Conservation (phyloP, 805 yeast genomes). For the Kuraishia capsulata region DNA sequence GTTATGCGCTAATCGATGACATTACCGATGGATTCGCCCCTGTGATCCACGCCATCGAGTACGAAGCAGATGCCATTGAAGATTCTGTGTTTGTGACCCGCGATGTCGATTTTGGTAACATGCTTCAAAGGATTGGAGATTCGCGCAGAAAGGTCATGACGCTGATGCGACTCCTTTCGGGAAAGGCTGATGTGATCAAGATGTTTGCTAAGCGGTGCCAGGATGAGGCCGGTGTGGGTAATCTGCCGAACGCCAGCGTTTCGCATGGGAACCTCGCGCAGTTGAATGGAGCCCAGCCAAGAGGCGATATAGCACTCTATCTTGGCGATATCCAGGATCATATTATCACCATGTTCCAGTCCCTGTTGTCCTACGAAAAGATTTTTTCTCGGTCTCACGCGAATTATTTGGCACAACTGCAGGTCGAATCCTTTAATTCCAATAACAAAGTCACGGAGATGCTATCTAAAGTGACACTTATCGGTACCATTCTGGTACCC, state of each 20-base stretch:
- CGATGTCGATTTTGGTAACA: slow-evolving; percentile 61
- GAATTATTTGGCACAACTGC: slow-evolving; percentile 87
- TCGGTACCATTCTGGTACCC: slow-evolving; percentile 88
- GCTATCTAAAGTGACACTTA: slow-evolving; percentile 78
- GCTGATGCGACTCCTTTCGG: slow-evolving; percentile 76
- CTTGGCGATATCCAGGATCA: slow-evolving; percentile 96
- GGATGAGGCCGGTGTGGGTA: slow-evolving; percentile 39
- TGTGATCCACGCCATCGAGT: slow-evolving; percentile 65
- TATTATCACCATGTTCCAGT: slow-evolving; percentile 92
- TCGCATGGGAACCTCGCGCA: slow-evolving; percentile 5
- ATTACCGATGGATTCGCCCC: slow-evolving; percentile 83
- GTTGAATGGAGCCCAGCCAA: slow-evolving; percentile 43
- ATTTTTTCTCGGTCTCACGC: slow-evolving; percentile 88
- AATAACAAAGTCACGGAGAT: slow-evolving; percentile 80
- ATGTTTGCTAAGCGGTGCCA: slow-evolving; percentile 95
- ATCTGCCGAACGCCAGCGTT: slow-evolving; percentile 4
- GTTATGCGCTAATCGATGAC: slow-evolving; percentile 77
- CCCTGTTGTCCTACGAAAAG: slow-evolving; percentile 82
- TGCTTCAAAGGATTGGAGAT: slow-evolving; percentile 81
- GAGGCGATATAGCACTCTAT: slow-evolving; percentile 86
- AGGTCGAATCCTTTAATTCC: slow-evolving; percentile 83
- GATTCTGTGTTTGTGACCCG: slow-evolving; percentile 78
- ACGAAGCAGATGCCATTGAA: slow-evolving; percentile 77
- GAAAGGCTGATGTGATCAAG: slow-evolving; percentile 92
- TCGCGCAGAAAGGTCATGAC: slow-evolving; percentile 90